Evolutionary conservation across 2,329 filamentous ascomycete genomes (phyloP).

Genomic region (Passalora sequoiae): DNA sequence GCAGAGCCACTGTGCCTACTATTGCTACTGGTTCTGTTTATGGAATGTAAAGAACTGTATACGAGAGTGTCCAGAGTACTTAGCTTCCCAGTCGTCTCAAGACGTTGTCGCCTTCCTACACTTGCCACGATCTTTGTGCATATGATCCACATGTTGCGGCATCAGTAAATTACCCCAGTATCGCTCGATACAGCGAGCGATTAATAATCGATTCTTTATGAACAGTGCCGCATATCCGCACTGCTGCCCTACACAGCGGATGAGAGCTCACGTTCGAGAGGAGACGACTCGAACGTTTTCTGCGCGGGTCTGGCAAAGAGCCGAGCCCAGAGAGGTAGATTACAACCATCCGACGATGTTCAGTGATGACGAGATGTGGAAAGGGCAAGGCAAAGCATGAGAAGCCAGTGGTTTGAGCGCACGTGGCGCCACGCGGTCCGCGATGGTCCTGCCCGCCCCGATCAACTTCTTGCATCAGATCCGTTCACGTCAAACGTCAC

Average conservation of each 20-base stretch:
- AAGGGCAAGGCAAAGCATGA: too few species aligned
- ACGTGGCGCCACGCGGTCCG: too few species aligned
- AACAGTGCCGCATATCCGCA: not conserved
- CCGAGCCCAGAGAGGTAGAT: not conserved
- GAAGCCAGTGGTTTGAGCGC: too few species aligned
- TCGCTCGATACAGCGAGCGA: too few species aligned
- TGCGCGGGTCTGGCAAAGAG: not conserved
- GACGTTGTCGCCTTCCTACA: not conserved
- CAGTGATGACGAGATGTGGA: too few species aligned
- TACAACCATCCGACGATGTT: not conserved
- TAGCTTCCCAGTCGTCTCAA: not conserved
- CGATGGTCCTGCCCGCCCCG: too few species aligned
- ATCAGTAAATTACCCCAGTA: too few species aligned
- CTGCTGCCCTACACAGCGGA: not conserved
- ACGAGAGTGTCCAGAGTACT: slow-evolving; percentile 1
- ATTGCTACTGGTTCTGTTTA: too few species aligned
- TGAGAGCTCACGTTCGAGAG: too few species aligned
- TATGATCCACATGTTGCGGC: too few species aligned
- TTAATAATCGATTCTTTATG: not conserved
- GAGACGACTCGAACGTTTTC: not conserved
- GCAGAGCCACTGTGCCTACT: slow-evolving; percentile 27
- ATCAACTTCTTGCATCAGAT: too few species aligned
- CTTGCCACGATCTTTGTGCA: not conserved
- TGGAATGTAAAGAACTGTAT: slow-evolving; percentile 1
- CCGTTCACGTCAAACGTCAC: too few species aligned